Conservation (phyloP, 1,139 yeast species). For the Saccharomycopsis crataegensis region DNA sequence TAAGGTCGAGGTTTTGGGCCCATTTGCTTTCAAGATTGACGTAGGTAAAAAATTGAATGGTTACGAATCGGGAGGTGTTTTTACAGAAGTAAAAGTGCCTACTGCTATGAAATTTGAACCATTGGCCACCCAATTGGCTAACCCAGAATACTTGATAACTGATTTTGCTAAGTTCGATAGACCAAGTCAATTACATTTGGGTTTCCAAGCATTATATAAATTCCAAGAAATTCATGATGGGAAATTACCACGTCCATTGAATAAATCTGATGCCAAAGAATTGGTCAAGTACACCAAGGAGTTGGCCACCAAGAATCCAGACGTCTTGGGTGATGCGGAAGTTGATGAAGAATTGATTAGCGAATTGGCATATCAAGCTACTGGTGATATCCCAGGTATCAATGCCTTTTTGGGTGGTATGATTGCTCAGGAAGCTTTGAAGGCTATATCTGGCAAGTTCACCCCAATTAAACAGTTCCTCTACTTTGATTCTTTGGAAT, state of each 20-base stretch:
- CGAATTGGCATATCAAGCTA: conserved; percentile 76
- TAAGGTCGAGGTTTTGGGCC: conserved; percentile 83
- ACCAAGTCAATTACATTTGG: conserved; percentile 83
- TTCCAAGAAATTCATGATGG: conserved; percentile 60
- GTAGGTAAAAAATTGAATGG: conserved; percentile 47
- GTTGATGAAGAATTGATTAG: conserved; percentile 59
- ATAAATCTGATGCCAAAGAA: conserved; percentile 68
- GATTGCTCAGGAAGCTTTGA: conserved; percentile 93
- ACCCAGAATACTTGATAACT: conserved; percentile 76
- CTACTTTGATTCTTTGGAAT: conserved; percentile 90
- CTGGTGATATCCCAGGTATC: conserved; percentile 88
- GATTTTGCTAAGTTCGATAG: conserved; percentile 94
- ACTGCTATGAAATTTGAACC: conserved; percentile 52
- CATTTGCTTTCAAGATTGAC: conserved; percentile 78
- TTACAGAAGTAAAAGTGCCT: conserved; percentile 89
- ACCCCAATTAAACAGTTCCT: conserved; percentile 85
- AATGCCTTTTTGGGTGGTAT: conserved; percentile 91
- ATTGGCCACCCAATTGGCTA: conserved; percentile 52
- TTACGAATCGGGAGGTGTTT: conserved; percentile 79
- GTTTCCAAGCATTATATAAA: conserved; percentile 81
- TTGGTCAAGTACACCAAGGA: conserved; percentile 53
- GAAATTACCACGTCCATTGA: conserved; percentile 67
- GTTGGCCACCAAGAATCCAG: conserved; percentile 49
- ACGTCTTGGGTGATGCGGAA: conserved; percentile 46
- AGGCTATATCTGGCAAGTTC: conserved; percentile 91